Evolutionary conservation across 1,139 yeast species (phyloP).

Genomic region (Magnusiomyces suaveolens): DNA sequence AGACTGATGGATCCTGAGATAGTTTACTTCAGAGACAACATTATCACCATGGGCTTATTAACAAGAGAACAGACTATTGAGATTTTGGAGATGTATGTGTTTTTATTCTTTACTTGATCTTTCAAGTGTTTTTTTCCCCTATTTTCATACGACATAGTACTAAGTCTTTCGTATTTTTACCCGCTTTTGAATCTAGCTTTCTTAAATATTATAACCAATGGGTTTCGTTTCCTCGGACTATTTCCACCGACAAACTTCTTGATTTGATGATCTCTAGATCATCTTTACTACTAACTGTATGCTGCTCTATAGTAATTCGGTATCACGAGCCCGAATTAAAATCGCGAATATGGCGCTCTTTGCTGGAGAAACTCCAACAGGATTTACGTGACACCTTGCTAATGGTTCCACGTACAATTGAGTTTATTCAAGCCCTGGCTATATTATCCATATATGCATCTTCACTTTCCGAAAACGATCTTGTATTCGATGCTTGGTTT

Average conservation of each 20-base stretch:
- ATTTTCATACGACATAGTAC: not conserved
- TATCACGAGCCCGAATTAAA: conserved; percentile 39
- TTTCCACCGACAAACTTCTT: conserved; percentile 44
- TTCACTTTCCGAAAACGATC: conserved; percentile 45
- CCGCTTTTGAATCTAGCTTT: conserved; percentile 37
- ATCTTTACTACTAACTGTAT: conserved; percentile 54
- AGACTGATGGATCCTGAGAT: conserved; percentile 34
- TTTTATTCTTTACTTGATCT: not conserved
- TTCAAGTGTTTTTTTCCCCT: not conserved
- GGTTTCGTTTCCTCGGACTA: conserved; percentile 59
- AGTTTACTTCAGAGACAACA: conserved; percentile 34
- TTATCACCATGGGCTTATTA: conserved; percentile 44
- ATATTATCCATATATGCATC: conserved; percentile 53
- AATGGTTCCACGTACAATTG: conserved; percentile 40
- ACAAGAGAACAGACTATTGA: conserved; percentile 41
- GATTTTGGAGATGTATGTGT: conserved; percentile 34
- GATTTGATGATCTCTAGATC: conserved; percentile 45
- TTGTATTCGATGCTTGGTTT: conserved; percentile 51
- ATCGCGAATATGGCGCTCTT: conserved; percentile 30
- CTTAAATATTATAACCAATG: conserved; percentile 64
- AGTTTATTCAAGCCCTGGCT: conserved; percentile 57
- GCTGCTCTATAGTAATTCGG: conserved; percentile 53
- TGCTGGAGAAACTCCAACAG: conserved; percentile 31
- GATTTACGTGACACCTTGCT: conserved; percentile 43
- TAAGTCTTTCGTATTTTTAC: not conserved